Evolutionary conservation across 495 filamentous ascomycete genomes (phyloP).

Genomic region (Evansstolkia leycettana): DNA sequence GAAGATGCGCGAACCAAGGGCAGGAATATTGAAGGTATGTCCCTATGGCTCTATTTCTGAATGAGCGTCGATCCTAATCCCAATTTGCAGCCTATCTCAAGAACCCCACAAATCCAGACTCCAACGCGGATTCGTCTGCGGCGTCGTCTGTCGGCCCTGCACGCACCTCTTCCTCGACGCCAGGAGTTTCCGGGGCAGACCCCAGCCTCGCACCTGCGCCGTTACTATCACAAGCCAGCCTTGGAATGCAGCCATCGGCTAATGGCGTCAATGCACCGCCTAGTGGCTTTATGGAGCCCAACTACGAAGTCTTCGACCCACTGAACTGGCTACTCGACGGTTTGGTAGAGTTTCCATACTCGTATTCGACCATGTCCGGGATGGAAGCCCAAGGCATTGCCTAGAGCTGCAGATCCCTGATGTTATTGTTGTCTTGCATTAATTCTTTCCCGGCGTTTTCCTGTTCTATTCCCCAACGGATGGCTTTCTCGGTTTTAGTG

Average conservation of each 20-base stretch:
- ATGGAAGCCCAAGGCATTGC: constrained; percentile 29
- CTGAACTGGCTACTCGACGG: constrained; percentile 86
- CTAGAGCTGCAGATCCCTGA: constrained; percentile 4
- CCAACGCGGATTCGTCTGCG: constrained; percentile 58
- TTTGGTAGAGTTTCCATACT: constrained; percentile 66
- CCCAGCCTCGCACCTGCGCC: constrained; percentile 36
- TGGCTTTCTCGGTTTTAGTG: not conserved
- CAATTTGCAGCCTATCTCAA: constrained; percentile 50
- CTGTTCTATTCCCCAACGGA: no score
- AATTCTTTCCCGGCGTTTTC: no score
- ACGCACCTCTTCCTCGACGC: constrained; percentile 21
- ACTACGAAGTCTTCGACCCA: constrained; percentile 79
- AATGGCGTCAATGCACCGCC: constrained; percentile 30
- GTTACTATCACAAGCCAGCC: constrained; percentile 20
- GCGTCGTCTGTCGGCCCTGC: constrained; percentile 38
- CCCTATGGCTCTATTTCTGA: not conserved
- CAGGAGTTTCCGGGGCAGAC: constrained; percentile 25
- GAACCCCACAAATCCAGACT: constrained; percentile 79
- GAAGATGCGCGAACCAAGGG: constrained; percentile 74
- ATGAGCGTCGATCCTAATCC: no score
- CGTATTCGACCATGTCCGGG: constrained; percentile 26
- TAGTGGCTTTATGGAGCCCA: constrained; percentile 49
- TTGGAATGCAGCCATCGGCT: constrained; percentile 17
- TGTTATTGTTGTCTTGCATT: not conserved
- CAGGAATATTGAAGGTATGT: constrained; percentile 66